Evolutionary conservation across 2,329 filamentous ascomycete genomes (phyloP), one percentile per base, ranked within the genome.

Genomic region (Claviceps arundinis): DNA sequence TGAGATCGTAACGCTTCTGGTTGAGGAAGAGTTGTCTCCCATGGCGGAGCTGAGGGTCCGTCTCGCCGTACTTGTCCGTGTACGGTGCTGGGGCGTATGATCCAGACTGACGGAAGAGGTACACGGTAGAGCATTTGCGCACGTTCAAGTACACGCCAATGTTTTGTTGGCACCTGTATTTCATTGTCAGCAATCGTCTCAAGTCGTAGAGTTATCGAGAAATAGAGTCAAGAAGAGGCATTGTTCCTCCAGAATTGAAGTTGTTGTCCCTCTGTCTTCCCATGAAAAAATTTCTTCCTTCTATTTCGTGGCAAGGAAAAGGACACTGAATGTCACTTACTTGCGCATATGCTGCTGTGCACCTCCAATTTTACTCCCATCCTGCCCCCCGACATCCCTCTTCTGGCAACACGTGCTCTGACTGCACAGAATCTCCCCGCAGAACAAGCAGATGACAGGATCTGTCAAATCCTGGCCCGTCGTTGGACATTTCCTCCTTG

Each of bases 141-240:
- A 98, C 91, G 66, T 95, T 95, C 67, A 98, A 85, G 71, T 94
- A 97, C 37, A 96, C 73, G n/a, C 93, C 93, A 47, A 95, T 82
- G 60, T 89, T 89, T 56, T 83, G 81, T 63, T 93, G 89, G 67
- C 91, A 97, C 61, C 88, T 94, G 57, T 47, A 7, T 22, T 22
- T 24, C 14, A 4, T 24, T 16, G 34, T 50, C 17, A 53, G 47
- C 43, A 47, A 37, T 16, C 8, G 26, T 44, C 41, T 24, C 16
- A 44, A 44, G n/a, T 9, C 24, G 8, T 37, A 37, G 22, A 16
- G 19, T 16, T 6, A 24, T 44, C 0, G 4, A n/a, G 22, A n/a
- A 38, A 6, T n/a, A 38, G 6, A 38, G n/a, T 8, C 22, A 13
- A 17, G 2, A 41, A 4, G 8, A 17, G 13, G 3, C 38, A 9